A percentile compares a stretch with the other conserved stretches of the same genome.
Conservation (phyloP, 1,284 basidiomycete genomes). For the Melampsora larici-populina region DNA sequence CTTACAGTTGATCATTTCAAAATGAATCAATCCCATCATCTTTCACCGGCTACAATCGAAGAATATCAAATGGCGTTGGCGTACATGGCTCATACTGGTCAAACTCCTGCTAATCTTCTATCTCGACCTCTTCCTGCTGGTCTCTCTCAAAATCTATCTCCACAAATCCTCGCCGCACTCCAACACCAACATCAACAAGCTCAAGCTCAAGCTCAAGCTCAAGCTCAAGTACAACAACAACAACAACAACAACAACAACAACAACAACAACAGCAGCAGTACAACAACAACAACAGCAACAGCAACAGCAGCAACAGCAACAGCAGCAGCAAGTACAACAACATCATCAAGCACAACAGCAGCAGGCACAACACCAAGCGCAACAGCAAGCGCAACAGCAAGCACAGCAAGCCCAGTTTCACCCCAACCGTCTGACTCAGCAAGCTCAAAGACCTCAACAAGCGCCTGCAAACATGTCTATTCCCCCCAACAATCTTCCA, state of each 20-base stretch:
- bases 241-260: slow-evolving; percentile 33
- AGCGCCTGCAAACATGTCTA: not conserved
- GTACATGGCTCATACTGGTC: slow-evolving; percentile 14
- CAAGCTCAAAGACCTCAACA: slow-evolving; percentile 27
- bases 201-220: slow-evolving; percentile 16
- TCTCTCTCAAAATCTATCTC: slow-evolving; percentile 23
- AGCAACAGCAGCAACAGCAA: slow-evolving; percentile 18
- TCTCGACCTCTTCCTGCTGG: slow-evolving; percentile 30
- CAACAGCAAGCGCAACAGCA: slow-evolving; percentile 2
- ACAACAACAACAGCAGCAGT: not conserved
- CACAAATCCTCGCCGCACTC: slow-evolving; percentile 20
- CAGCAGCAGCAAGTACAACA: slow-evolving; percentile 7
- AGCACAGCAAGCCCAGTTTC: slow-evolving; percentile 17
- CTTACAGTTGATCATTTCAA: no score
- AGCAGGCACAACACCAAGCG: slow-evolving; percentile 23
- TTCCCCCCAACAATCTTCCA: slow-evolving; percentile 1
- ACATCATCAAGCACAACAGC: no score
- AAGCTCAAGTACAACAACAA: slow-evolving; percentile 20
- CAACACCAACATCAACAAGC: slow-evolving; percentile 14
- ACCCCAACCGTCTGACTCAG: slow-evolving; percentile 24
- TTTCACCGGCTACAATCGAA: not conserved
- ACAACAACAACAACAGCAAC: slow-evolving; percentile 1
- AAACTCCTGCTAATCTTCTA: slow-evolving; percentile 15
- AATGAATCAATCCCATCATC: not conserved
- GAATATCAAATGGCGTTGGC: slow-evolving; percentile 25